These are phyloP conservation scores for Raphanus raphanistrum DNA, from an alignment of 345 rosid genomes.

Conservation along the genomic window DNA sequence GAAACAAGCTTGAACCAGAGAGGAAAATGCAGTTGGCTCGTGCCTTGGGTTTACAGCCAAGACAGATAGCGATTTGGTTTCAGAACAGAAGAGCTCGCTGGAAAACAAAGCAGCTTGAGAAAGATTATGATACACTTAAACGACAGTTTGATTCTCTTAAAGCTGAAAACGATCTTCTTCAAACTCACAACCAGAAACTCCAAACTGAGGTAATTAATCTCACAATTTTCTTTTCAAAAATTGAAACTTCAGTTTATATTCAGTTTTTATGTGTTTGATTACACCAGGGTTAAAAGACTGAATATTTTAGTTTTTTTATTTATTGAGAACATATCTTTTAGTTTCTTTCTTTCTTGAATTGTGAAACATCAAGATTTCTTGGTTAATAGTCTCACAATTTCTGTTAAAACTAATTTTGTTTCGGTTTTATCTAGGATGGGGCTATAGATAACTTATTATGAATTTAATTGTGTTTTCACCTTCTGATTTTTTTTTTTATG, in stretches of 20 bases:
- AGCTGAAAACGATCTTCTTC: slow-evolving; percentile 77
- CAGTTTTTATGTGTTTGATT: not conserved
- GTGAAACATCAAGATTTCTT: not conserved
- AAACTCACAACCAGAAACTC: slow-evolving; percentile 81
- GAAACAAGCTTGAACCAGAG: slow-evolving; percentile 97
- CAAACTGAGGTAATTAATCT: slow-evolving; percentile 66
- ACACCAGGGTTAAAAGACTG: not conserved
- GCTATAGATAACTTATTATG: not conserved
- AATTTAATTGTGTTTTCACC: not conserved
- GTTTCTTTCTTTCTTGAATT: not conserved
- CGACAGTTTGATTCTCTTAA: slow-evolving; percentile 75
- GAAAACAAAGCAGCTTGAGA: slow-evolving; percentile 97
- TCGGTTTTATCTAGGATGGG: not conserved
- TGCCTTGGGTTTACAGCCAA: slow-evolving; percentile 89
- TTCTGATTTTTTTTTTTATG: not conserved
- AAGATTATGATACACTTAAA: slow-evolving; percentile 85
- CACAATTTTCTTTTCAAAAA: not conserved
- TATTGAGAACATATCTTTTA: not conserved
- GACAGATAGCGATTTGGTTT: slow-evolving; percentile 97
- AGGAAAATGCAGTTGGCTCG: slow-evolving; percentile 95
- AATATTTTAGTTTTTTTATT: not conserved
- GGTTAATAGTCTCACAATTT: not conserved
- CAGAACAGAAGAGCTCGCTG: slow-evolving; percentile 95
- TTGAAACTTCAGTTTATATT: not conserved
- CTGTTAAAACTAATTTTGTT: not conserved